phyloP scores from a whole-genome alignment of 202 grass and related monocot genomes.

The Panicum hallii region DNA sequence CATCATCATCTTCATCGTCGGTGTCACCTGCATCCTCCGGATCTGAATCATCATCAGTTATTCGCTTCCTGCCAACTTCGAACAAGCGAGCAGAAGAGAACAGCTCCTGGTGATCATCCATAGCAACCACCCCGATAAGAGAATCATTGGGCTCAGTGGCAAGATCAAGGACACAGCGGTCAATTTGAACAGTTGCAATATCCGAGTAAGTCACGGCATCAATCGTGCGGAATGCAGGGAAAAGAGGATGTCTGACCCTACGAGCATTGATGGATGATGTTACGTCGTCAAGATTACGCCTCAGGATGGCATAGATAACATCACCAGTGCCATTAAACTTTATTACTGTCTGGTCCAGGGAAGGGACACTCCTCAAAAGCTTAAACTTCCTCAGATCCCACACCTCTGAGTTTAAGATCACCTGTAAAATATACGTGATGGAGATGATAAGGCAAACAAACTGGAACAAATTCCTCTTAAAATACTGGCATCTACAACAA shows the following conservation, averaged over 20 bases:
- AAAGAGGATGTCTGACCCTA: conserved; percentile 82
- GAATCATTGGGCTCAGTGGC: conserved; percentile 82
- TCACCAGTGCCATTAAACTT: conserved; percentile 89
- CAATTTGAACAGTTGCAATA: conserved; percentile 91
- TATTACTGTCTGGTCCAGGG: conserved; percentile 94
- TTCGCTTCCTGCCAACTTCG: conserved; percentile 83
- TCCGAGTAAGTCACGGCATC: conserved; percentile 89
- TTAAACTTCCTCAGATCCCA: conserved; percentile 98
- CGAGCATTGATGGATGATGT: conserved; percentile 78
- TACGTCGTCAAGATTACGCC: conserved; percentile 86
- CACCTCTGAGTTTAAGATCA: conserved; percentile 97
- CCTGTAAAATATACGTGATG: conserved; percentile 48
- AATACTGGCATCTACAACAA: background rate
- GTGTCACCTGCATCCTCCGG: conserved; percentile 85
- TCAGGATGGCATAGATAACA: conserved; percentile 88
- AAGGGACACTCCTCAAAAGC: conserved; percentile 90
- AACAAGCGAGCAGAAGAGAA: conserved; percentile 83
- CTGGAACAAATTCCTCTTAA: background rate
- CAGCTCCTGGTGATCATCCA: conserved; percentile 93
- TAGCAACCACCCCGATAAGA: conserved; percentile 78
- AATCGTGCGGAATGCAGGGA: conserved; percentile 92
- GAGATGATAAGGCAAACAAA: conserved; percentile 26
- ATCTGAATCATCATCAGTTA: conserved; percentile 92
- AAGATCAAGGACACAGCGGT: conserved; percentile 88
- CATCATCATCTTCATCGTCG: conserved; percentile 71